Evolutionary conservation across 2,329 filamentous ascomycete species (phyloP).

Genomic region (Aspergillus japonicus): DNA sequence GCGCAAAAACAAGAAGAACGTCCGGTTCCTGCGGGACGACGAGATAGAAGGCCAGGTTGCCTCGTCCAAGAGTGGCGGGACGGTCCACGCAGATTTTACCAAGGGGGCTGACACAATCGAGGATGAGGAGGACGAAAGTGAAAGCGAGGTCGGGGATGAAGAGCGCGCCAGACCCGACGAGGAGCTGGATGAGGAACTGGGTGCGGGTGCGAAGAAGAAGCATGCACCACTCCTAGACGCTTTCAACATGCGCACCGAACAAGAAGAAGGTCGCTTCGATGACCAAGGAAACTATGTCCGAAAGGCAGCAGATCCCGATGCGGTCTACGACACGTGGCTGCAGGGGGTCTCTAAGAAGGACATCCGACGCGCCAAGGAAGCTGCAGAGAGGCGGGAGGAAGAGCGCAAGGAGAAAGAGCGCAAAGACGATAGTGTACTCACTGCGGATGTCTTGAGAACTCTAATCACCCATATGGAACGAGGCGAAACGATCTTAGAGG

Average conservation of each 20-base stretch:
- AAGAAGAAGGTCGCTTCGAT: slow-evolving; percentile 91
- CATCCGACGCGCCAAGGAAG: slow-evolving; percentile 81
- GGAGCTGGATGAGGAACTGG: slow-evolving; percentile 82
- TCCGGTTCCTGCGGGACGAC: slow-evolving; percentile 58
- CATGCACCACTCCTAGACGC: slow-evolving; percentile 93
- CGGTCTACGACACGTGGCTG: slow-evolving; percentile 87
- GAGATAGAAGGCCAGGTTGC: slow-evolving; percentile 79
- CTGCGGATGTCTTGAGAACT: slow-evolving; percentile 68
- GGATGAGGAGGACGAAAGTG: slow-evolving; percentile 61
- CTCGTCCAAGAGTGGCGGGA: slow-evolving; percentile 70
- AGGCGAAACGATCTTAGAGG: slow-evolving; percentile 84
- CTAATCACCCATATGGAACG: slow-evolving; percentile 73
- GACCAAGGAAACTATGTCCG: slow-evolving; percentile 87
- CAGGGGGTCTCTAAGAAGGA: slow-evolving; percentile 92
- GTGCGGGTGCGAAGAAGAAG: slow-evolving; percentile 83
- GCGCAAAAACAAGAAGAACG: slow-evolving; percentile 62
- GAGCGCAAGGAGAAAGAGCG: slow-evolving; percentile 70
- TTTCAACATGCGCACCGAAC: slow-evolving; percentile 88
- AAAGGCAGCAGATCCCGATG: slow-evolving; percentile 84
- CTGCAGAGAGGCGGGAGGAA: slow-evolving; percentile 78
- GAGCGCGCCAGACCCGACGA: slow-evolving; percentile 69
- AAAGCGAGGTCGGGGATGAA: slow-evolving; percentile 64
- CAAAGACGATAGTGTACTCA: slow-evolving; percentile 71
- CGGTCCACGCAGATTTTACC: slow-evolving; percentile 57
- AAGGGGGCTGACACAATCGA: slow-evolving; percentile 55